Base-by-base conservation (phyloP, 1,139 yeast species). In the Suhomyces taliae region DNA sequence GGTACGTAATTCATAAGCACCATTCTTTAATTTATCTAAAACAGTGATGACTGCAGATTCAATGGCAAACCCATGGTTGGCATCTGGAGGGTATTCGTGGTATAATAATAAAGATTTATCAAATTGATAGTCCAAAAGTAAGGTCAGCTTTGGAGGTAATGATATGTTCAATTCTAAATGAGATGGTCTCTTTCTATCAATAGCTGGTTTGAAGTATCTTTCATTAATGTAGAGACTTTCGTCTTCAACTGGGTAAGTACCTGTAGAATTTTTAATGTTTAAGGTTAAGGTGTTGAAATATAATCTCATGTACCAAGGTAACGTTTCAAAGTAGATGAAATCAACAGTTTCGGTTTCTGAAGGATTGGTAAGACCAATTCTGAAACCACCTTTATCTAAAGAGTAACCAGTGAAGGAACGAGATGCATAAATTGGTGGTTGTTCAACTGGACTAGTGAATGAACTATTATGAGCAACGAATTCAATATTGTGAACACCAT, bases 61-160 rank as follows among this genome's bases (percentile, higher is more conserved):
- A 37, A 95, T 83, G 48, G 93, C 93, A 65, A 93, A 95, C 0
- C 99, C 99, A 57, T 93, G 97, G 64, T 95, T 95, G 1, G 99
- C 99, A 72, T 95, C 99, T 1, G 99, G 99, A 10, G 99, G 99
- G 60, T 95, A 95, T 64, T 95, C 99, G 8, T 93, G 87, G 54
- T 89, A 84, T 51, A 86, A 78, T 40, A 95, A 74, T 59, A 93
- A 74, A 0, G 96, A 83, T 65, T 91, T 93, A 62, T 93, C 98
- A 62, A 93, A 90, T 48, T 86, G 82, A 61, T 88, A 89, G 2
- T 86, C 80, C 47, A 93, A 60, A 1, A 87, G 77, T 36, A 89
- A 67, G 4, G 84, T 75, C 31, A 85, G 76, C 3, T 71, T 61
- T 1, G 95, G 78, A 0, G 97, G 97, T 3, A 91, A 62, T 0